Evolutionary conservation across 176 grass and related monocot species (phyloP).

Genomic region (Oryza meridionalis): DNA sequence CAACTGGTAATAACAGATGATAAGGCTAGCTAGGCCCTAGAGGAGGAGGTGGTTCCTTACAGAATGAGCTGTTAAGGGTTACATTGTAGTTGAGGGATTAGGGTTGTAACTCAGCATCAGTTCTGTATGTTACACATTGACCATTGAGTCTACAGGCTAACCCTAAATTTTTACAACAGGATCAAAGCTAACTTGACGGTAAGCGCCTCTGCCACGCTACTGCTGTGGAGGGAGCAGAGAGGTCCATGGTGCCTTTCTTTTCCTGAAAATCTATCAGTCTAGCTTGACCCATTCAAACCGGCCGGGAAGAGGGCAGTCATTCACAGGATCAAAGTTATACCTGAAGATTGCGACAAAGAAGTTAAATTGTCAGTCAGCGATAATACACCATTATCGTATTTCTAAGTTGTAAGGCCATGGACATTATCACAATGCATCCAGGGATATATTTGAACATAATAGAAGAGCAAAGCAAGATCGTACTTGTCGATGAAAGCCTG

Average conservation of each 20-base stretch:
- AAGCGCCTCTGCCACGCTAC: conserved; percentile 34
- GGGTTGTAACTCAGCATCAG: conserved; percentile 49
- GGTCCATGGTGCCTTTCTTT: conserved; percentile 23
- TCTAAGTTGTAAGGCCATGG: neutral
- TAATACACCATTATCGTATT: neutral
- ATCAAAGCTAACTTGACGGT: conserved; percentile 35
- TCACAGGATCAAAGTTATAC: conserved; percentile 70
- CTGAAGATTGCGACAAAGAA: conserved; percentile 40
- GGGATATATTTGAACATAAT: neutral
- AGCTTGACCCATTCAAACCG: conserved; percentile 67
- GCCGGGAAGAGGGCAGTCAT: conserved; percentile 57
- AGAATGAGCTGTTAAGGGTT: conserved; percentile 50
- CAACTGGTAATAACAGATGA: conserved; percentile 27
- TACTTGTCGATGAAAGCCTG: conserved; percentile 68
- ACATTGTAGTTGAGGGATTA: conserved; percentile 46
- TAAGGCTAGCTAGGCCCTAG: conserved; percentile 36
- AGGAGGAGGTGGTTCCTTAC: conserved; percentile 26
- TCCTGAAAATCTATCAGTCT: conserved; percentile 30
- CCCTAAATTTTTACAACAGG: conserved; percentile 50
- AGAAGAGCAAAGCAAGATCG: neutral
- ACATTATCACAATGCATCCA: conserved; percentile 1
- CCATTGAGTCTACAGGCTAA: conserved; percentile 43
- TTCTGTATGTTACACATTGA: conserved; percentile 50
- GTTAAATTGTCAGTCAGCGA: conserved; percentile 3
- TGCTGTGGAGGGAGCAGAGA: conserved; percentile 38